Evolutionary conservation across 139 green algal genomes (phyloP), one percentile per base, ranked within the genome.

Genomic region (Ulvella scutata): DNA sequence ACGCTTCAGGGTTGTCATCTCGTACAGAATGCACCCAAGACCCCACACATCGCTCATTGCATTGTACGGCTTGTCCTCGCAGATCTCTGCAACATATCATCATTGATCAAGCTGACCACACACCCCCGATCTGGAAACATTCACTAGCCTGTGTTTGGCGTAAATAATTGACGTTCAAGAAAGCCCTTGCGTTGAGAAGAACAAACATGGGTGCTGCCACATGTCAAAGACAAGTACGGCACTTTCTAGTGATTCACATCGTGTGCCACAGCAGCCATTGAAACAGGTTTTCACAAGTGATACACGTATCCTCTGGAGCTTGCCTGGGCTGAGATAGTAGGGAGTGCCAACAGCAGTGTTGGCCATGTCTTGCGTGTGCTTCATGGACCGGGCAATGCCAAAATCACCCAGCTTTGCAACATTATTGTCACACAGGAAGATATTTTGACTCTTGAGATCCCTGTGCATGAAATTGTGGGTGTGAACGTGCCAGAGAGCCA

Each of bases 401-500:
- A 91, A 91, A 73, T 91, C 87, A 3, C 85, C 87, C 43, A 91
- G 81, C 75, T 91, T 91, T 2, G 88, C 38, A 28, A 90, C 82
- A 37, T 82, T 84, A 37, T 4, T 43, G 67, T 82, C 72, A 29
- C 75, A 67, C 3, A 88, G 82, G 29, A 91, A 88, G 33, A 91
- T 82, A 60, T 91, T 91, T 23, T 85, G 77, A 2, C 75, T 77
- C 79, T 90, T 90, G 23, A 92, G 43, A 76, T 92, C 87, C 4
- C 87, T 74, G 75, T 92, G 87, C 37, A 92, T 76, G 78, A 86
- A 83, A 62, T 75, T 79, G 28, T 85, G 79, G 4, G 40, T 36
- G 76, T 84, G 81, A n/a, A 88, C 74, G 40, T 85, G 78, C 43
- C 81, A 73, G 1, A 85, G 74, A 0, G 75, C 78, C 40, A 86